These are phyloP conservation scores for Neoarthrinium moseri DNA, from an alignment of 2,329 filamentous ascomycete genomes.

Conservation along the genomic window DNA sequence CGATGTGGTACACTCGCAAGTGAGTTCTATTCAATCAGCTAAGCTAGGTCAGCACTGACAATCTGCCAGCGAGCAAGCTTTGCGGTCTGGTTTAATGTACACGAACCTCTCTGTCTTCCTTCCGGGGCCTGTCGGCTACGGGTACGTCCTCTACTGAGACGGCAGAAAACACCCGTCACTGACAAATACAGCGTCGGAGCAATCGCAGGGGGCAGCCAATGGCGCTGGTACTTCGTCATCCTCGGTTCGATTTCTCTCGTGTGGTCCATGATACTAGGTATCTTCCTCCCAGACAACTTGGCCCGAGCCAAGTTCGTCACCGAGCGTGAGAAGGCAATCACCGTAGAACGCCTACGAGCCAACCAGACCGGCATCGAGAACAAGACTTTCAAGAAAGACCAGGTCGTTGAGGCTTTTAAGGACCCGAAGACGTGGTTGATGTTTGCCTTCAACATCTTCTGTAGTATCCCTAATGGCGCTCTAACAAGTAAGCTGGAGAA, in stretches of 20 bases:
- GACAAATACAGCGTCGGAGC: slow-evolving; percentile 54
- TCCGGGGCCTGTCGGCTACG: slow-evolving; percentile 8
- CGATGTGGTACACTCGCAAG: slow-evolving; percentile 11
- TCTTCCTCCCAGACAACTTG: slow-evolving; percentile 60
- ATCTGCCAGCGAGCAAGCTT: slow-evolving; percentile 5
- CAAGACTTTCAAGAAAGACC: slow-evolving; percentile 31
- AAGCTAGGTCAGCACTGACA: not conserved
- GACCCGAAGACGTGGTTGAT: slow-evolving; percentile 20
- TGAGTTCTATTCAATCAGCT: not conserved
- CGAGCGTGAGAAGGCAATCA: slow-evolving; percentile 54
- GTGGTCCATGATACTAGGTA: slow-evolving; percentile 56
- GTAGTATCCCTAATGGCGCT: slow-evolving; percentile 52
- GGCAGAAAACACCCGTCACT: not conserved
- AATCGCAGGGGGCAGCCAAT: slow-evolving; percentile 39
- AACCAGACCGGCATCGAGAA: slow-evolving; percentile 48
- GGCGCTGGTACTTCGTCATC: slow-evolving; percentile 52
- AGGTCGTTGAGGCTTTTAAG: slow-evolving; percentile 16
- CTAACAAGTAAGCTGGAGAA: slow-evolving; percentile 1
- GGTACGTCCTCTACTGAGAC: not conserved
- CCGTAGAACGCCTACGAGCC: slow-evolving; percentile 48
- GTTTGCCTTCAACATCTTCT: slow-evolving; percentile 43
- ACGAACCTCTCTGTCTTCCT: slow-evolving; percentile 11
- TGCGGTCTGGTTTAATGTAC: slow-evolving; percentile 11
- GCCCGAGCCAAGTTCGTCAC: slow-evolving; percentile 61
- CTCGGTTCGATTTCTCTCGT: slow-evolving; percentile 53